Evolutionary conservation across 805 yeast genomes (phyloP).

Genomic region (Kuraishia ogatae): DNA sequence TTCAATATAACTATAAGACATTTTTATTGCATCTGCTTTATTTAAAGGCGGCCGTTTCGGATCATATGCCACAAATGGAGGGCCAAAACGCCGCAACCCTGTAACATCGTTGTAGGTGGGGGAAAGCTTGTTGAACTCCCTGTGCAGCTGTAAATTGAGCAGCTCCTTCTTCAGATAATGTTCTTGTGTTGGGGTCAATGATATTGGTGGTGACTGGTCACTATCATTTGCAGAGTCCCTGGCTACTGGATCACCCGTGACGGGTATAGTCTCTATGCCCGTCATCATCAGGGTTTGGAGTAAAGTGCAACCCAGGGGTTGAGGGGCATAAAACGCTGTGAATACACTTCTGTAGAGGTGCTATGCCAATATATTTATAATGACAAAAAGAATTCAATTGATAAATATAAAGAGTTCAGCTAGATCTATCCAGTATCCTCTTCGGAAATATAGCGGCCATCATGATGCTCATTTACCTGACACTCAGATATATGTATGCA

Average conservation of each 20-base stretch:
- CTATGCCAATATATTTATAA: too few relatives aligned
- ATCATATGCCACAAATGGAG: slow-evolving; percentile 53
- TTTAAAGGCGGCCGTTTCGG: slow-evolving; percentile 25
- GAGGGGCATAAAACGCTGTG: too few relatives aligned
- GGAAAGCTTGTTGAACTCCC: slow-evolving; percentile 50
- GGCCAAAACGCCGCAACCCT: slow-evolving; percentile 64
- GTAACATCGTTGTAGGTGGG: slow-evolving; percentile 41
- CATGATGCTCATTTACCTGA: not conserved
- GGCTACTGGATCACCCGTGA: not conserved
- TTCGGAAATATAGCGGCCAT: not conserved
- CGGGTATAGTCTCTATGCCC: not conserved
- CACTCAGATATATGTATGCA: not conserved
- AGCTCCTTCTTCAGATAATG: slow-evolving; percentile 84
- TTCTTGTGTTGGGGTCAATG: slow-evolving; percentile 58
- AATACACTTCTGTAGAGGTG: too few relatives aligned
- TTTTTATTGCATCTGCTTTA: slow-evolving; percentile 11
- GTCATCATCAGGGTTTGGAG: not conserved
- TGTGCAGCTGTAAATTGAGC: slow-evolving; percentile 47
- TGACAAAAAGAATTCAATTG: too few relatives aligned
- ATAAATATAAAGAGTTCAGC: too few relatives aligned
- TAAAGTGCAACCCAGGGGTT: too few relatives aligned
- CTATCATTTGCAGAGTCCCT: not conserved
- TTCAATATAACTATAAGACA: slow-evolving; percentile 10
- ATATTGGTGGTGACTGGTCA: not conserved
- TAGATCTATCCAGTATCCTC: not conserved